Base-by-base conservation (phyloP, 495 filamentous ascomycete genomes). In the Neurospora sp. region DNA sequence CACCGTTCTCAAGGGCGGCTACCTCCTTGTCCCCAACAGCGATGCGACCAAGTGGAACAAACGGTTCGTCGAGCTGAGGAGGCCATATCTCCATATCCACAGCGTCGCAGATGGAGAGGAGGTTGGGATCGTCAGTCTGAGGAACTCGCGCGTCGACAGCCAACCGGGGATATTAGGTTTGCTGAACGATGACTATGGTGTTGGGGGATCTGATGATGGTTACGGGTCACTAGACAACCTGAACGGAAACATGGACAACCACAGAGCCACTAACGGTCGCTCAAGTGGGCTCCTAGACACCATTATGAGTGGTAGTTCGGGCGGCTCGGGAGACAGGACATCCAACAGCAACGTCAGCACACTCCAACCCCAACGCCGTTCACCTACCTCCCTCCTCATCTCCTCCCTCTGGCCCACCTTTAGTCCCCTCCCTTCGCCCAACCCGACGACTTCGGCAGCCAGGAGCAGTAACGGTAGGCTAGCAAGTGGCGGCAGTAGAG, bases 21-120 rank as follows among this genome's bases (percentile, higher is more conserved):
- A 95, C 78, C 88, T 98, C 38, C 84, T 97, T 20, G 92, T 90
- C 4, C 94, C 94, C 6, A 89, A 89, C 75, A 86, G 87, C 72
- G 88, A 91, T 69, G 91, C 90, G 37, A 91, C 90, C 37, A 87
- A 89, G 72, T 99, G 96, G 96, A 85, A 92, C 6, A 93, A 94
- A 74, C 92, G 95, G 53, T 97, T 94, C 78, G 93, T 97, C 68
- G 96, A 99, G 78, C 89, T 99, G 39, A 90, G 96, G 35, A 89
- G 91, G 48, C 96, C 96, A 7, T 99, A 98, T 77, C 85, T 99
- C 72, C 94, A 98, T 78, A 88, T 98, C 53, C 91, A 98, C 81
- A 89, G 88, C 38, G 89, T 91, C 2, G 89, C 89, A 3, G 91
- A 94, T 18, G 94, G 94, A 18, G 95, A 98, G 76, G 96, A 98